Evolutionary conservation across 176 grass and related monocot species (phyloP).

Genomic region (Calamus simplicifolius): DNA sequence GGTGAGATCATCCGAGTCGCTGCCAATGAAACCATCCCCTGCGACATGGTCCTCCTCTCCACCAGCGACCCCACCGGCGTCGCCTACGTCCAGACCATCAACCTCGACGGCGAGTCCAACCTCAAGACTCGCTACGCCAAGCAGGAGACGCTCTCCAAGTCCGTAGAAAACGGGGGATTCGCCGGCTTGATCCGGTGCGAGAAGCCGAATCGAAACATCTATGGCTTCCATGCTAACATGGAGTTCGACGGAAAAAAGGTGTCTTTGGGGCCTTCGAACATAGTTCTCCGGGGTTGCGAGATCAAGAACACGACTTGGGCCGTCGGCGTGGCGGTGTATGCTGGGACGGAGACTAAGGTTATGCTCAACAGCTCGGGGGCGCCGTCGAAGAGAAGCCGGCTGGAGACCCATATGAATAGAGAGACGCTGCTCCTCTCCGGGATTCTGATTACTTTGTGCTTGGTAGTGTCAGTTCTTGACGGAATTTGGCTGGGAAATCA

Average conservation of each 20-base stretch:
- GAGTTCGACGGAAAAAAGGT: slow-evolving; percentile 5
- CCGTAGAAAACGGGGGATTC: background rate
- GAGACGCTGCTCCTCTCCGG: slow-evolving; percentile 70
- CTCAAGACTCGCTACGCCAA: slow-evolving; percentile 26
- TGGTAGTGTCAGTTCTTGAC: slow-evolving; percentile 35
- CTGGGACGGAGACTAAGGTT: slow-evolving; percentile 53
- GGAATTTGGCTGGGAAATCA: slow-evolving; percentile 60
- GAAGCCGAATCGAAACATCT: slow-evolving; percentile 19
- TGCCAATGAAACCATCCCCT: slow-evolving; percentile 17
- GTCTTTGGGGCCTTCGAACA: slow-evolving; percentile 3
- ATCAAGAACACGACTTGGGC: slow-evolving; percentile 15
- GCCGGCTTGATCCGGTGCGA: slow-evolving; percentile 14
- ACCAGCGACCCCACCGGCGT: slow-evolving; percentile 22
- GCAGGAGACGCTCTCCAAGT: slow-evolving; percentile 9
- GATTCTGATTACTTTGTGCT: slow-evolving; percentile 51
- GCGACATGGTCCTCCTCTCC: slow-evolving; percentile 20
- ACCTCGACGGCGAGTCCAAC: slow-evolving; percentile 26
- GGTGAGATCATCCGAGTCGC: slow-evolving; percentile 9
- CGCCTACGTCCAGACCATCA: slow-evolving; percentile 24
- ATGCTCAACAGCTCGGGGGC: slow-evolving; percentile 80
- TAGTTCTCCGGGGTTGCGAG: slow-evolving; percentile 14
- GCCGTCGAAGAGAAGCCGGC: slow-evolving; percentile 57
- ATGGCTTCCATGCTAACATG: slow-evolving; percentile 15
- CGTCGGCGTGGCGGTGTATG: slow-evolving; percentile 7
- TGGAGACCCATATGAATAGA: slow-evolving; percentile 78